phyloP scores from a whole-genome alignment of 2,329 filamentous ascomycete species.

The Aureobasidium sp. region DNA sequence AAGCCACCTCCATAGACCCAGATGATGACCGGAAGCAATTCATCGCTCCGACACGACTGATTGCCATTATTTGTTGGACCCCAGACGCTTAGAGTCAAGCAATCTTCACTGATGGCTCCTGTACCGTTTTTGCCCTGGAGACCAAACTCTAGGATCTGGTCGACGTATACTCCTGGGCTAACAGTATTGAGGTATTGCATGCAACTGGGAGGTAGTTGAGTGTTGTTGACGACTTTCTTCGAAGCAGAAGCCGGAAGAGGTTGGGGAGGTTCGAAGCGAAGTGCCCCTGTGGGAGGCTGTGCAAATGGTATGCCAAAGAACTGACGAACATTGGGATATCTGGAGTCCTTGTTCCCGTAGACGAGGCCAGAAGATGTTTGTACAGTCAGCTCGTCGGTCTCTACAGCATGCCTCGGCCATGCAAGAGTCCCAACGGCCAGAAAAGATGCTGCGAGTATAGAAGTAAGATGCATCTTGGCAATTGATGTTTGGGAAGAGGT shows the following conservation, averaged over 20 bases:
- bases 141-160: slow-evolving; percentile 25
- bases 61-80: slow-evolving; percentile 25
- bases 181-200: slow-evolving; percentile 21
- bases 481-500: neutral
- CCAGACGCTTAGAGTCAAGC: slow-evolving; percentile 41
- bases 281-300: slow-evolving; percentile 19
- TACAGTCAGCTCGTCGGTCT: neutral
- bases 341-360: slow-evolving; percentile 15
- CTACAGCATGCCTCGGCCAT: neutral
- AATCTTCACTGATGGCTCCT: slow-evolving; percentile 35
- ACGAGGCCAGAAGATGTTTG: slow-evolving; percentile 15
- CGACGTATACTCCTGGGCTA: slow-evolving; percentile 19
- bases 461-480: neutral
- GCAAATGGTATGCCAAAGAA: slow-evolving; percentile 24
- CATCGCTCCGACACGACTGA: slow-evolving; percentile 4
- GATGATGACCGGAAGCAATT: slow-evolving; percentile 36
- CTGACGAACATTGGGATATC: slow-evolving; percentile 16
- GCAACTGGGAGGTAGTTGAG: slow-evolving; percentile 22
- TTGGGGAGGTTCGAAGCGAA: slow-evolving; percentile 20
- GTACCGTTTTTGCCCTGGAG: slow-evolving; percentile 24
- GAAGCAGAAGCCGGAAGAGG: slow-evolving; percentile 18
- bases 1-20: slow-evolving; percentile 45
- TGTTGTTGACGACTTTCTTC: slow-evolving; percentile 18
- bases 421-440: neutral
- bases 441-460: neutral